phyloP scores from a whole-genome alignment of 2,329 filamentous ascomycete species.

The Talaromyces atroroseus region DNA sequence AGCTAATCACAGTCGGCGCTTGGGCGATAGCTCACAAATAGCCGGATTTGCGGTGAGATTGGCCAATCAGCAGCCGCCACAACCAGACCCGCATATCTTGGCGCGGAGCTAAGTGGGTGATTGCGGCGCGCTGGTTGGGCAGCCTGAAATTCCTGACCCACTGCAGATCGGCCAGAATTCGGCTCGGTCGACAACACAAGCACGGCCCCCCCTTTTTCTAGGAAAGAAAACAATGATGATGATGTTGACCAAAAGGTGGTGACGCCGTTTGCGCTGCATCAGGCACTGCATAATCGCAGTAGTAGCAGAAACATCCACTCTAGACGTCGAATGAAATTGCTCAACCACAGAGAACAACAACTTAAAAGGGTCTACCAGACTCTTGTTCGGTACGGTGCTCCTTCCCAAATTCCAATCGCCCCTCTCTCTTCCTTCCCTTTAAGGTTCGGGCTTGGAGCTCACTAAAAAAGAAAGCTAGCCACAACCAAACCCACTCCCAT shows the following conservation, averaged over 20 bases:
- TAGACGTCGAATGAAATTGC: no score
- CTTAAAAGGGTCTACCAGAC: no score
- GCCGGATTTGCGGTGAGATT: neutral
- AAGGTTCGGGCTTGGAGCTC: neutral
- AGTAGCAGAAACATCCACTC: no score
- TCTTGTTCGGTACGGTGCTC: neutral
- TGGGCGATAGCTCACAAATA: neutral
- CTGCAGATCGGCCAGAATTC: constrained; percentile 1
- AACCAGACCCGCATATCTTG: neutral
- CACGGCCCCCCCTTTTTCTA: no score
- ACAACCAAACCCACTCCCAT: constrained; percentile 4
- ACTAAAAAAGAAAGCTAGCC: neutral
- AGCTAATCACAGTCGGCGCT: neutral
- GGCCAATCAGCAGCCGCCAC: constrained; percentile 1
- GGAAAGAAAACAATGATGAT: neutral
- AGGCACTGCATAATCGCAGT: no score
- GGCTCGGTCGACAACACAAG: no score
- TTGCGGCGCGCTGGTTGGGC: neutral
- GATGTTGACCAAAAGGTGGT: neutral
- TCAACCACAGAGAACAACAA: no score
- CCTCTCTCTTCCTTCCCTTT: neutral
- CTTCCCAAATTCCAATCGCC: neutral
- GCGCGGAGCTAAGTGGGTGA: neutral
- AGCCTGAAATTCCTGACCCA: neutral
- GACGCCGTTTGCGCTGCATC: no score